phyloP scores from a whole-genome alignment of 352 stramenopile species.

The Phytophthora parvispora region DNA sequence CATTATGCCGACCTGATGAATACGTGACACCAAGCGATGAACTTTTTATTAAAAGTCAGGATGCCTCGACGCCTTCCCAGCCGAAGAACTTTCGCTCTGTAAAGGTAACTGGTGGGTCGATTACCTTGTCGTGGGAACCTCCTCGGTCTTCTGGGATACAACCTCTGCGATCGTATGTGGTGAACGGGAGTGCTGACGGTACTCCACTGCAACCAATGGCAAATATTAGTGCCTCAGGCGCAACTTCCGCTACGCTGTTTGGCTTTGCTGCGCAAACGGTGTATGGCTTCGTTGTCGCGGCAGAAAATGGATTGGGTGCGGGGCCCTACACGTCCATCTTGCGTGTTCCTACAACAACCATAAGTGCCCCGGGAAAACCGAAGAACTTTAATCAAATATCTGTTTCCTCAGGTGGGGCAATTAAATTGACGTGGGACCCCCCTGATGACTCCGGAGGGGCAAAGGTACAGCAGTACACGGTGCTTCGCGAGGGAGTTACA shows the following conservation, averaged over 20 bases:
- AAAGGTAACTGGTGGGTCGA: slow-evolving; percentile 48
- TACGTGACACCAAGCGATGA: slow-evolving; percentile 34
- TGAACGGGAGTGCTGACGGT: slow-evolving; percentile 20
- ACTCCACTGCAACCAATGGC: slow-evolving; percentile 5
- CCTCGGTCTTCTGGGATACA: slow-evolving; percentile 49
- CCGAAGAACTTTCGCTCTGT: slow-evolving; percentile 44
- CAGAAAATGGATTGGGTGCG: slow-evolving; percentile 43
- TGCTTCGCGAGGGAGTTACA: slow-evolving; percentile 45
- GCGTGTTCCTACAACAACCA: slow-evolving; percentile 28
- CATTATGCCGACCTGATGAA: slow-evolving; percentile 44
- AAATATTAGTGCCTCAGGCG: slow-evolving; percentile 18
- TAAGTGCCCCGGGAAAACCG: slow-evolving; percentile 39
- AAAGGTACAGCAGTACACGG: slow-evolving; percentile 43
- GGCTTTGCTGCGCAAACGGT: slow-evolving; percentile 27
- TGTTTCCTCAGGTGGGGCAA: slow-evolving; percentile 47
- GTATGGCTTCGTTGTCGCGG: slow-evolving; percentile 53
- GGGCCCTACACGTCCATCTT: slow-evolving; percentile 49
- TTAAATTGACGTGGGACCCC: slow-evolving; percentile 49
- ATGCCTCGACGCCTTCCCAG: slow-evolving; percentile 46
- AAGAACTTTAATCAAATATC: slow-evolving; percentile 42
- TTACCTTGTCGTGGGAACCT: slow-evolving; percentile 55
- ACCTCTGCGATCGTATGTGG: slow-evolving; percentile 37
- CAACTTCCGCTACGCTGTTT: slow-evolving; percentile 29
- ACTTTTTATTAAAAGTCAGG: slow-evolving; percentile 47
- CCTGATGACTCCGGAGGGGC: slow-evolving; percentile 52